Conservation (phyloP, 129 eudicot genomes). For the Silybum marianum region DNA sequence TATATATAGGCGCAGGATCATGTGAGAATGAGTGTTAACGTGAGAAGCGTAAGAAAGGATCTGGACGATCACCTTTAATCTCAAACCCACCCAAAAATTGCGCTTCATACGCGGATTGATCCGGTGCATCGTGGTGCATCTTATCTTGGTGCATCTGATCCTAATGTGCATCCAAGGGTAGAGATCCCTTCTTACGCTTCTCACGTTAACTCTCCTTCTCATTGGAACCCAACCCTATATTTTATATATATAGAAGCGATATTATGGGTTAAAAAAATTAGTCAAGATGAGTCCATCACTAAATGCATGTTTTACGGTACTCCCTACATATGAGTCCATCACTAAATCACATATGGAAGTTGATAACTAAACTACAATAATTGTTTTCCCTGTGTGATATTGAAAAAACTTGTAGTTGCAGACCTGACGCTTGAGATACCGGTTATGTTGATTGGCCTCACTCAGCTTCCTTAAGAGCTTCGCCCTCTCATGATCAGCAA, state of each 20-base stretch:
- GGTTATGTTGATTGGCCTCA: constrained; percentile 92
- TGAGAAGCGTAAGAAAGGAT: too few relatives aligned
- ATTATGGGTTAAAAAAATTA: not conserved
- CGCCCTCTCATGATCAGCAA: constrained; percentile 81
- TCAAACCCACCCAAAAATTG: too few relatives aligned
- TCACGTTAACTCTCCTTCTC: too few relatives aligned
- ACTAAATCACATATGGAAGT: not conserved
- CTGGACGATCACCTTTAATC: too few relatives aligned
- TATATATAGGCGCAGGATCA: too few relatives aligned
- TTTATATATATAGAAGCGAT: not conserved
- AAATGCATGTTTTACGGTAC: not conserved
- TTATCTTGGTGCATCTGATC: too few relatives aligned
- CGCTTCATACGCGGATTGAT: too few relatives aligned
- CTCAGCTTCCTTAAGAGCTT: constrained; percentile 79
- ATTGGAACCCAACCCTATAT: too few relatives aligned
- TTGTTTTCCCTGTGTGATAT: not conserved
- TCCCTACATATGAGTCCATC: not conserved
- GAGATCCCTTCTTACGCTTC: too few relatives aligned
- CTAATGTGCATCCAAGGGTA: too few relatives aligned
- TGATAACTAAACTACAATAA: not conserved
- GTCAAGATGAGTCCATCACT: not conserved
- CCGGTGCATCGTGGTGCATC: too few relatives aligned
- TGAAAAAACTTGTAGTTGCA: not conserved
- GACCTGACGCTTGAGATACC: constrained; percentile 92
- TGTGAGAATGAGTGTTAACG: too few relatives aligned